Percentiles rank a stretch among this genome's conserved stretches.
Conservation (phyloP, 192 early-diverging fungal species). For the Backusella australiensis region DNA sequence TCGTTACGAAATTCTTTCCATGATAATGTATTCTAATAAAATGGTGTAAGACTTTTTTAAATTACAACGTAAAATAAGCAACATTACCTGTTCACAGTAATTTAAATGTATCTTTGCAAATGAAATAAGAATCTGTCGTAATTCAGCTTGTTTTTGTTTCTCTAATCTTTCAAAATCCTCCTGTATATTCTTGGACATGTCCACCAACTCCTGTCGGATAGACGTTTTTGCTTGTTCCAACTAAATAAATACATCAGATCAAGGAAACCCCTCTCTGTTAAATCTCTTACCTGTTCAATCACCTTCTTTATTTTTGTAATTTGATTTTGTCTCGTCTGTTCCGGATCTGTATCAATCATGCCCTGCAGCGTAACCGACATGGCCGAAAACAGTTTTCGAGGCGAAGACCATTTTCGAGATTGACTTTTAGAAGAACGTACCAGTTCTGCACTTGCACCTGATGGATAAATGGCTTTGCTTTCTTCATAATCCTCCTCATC, state of each 20-base stretch:
- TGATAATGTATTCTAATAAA: not conserved
- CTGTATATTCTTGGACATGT: conserved; percentile 78
- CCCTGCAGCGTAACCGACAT: conserved; percentile 76
- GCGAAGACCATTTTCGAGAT: conserved; percentile 40
- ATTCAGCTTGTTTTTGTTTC: conserved; percentile 81
- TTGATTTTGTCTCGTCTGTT: conserved; percentile 77
- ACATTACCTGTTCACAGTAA: conserved; percentile 63
- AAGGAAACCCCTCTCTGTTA: not conserved
- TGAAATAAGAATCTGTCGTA: conserved; percentile 72
- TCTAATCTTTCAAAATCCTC: conserved; percentile 89
- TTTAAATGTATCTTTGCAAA: conserved; percentile 67
- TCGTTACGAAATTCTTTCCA: not conserved
- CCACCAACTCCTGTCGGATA: conserved; percentile 70
- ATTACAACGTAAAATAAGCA: not conserved
- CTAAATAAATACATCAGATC: not conserved
- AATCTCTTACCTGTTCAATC: conserved; percentile 51
- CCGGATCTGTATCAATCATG: conserved; percentile 93
- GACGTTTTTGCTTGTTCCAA: conserved; percentile 43
- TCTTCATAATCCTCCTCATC: not conserved
- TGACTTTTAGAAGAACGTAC: conserved; percentile 25
- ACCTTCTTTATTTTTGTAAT: conserved; percentile 81
- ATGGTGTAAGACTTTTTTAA: not conserved
- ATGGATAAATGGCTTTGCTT: conserved; percentile 2
- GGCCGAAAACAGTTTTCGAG: conserved; percentile 47
- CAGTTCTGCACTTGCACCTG: conserved; percentile 14